Evolutionary conservation across 129 eudicot species (phyloP), one percentile per base, ranked within the genome.

Genomic region (Gnaphalium uliginosum): DNA sequence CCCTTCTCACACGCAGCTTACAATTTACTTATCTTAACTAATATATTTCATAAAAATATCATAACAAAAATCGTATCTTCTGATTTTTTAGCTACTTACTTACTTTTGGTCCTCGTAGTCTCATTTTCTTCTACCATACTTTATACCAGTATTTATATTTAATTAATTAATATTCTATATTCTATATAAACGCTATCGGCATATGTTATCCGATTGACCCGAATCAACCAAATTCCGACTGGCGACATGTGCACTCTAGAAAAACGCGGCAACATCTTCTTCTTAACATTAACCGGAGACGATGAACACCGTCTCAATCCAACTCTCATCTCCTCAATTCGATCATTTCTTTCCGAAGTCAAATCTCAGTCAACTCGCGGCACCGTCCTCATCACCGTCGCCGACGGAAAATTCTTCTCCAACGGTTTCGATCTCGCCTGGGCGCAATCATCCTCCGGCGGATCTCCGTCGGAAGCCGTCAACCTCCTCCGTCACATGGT

Each of bases 221-320:
- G 48, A 41, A 41, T 3, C 5, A 1, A 41, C 48, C 14, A 41
- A 59, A 14, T 2, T 50, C 66, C 32, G 6, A 5, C 48, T 33
- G 32, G 1, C 73, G 19, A n/a, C 48, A 91, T 91, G 95, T 92
- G 89, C 78, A 87, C 86, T 25, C 69, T 90, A 54, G 83, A 90
- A 74, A 85, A 87, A 69, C 87, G 86, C 32, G 93, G 87, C 72
- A 79, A 74, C 75, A 51, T 94, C 61, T 94, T 88, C 83, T 10
- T 80, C 75, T 84, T 94, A 21, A 94, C 90, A 23, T 62, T 94
- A 0, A 89, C 89, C 68, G 91, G 90, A 71, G 74, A 71, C 75
- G 85, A 86, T 13, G 86, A 91, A 53, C 97, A 94, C 71, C 91
- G 97, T 30, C 79, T 93, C 2, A 82, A 87, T 76, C 98, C 97